Base-by-base conservation (phyloP, 148 eudicot genomes). In the Rhododendron molle region DNA sequence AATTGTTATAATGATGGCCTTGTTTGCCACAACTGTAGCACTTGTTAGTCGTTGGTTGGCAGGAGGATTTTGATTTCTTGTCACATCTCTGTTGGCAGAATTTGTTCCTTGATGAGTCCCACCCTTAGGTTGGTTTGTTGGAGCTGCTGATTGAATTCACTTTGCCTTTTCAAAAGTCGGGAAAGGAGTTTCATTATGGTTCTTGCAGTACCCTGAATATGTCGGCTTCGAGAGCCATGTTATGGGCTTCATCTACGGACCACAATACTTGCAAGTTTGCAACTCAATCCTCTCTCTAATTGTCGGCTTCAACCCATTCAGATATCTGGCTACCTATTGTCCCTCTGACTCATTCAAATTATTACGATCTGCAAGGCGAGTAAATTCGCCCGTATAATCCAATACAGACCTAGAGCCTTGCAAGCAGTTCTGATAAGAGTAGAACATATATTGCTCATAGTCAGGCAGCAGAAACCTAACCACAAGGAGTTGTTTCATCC, bases 401-500 rank as follows among this genome's bases (percentile, higher is more conserved):
- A 26, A 46, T 2, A 83, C 44, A 46, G 26, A 69, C 73, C 11
- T 83, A 38, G 36, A 36, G 7, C 85, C 85, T 34, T 83, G 44
- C 1, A 5, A 21, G 26, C 30, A 46, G 44, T 83, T 69, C 14
- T 71, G 77, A 30, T 71, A 71, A 13, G 18, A 8, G 2, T 44
- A 30, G 58, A 83, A 46, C 43, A 83, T 11, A 11, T 69, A 38
- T 14, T 83, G 58, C 60, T 83, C 78, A 46, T 83, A 83, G 13
- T 83, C 58, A 18, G 46, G 78, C 46, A 76, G 77, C 13, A 67
- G 78, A 71, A 83, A 83, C 26, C 77, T 43, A 3, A 47, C 44
- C 43, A 83, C 16, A 26, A 83, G 49, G 11, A 83, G 58, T 26
- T 83, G 62, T 34, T 83, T 83, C 78, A 67, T 83, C 26, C 15